These are phyloP conservation scores for Hyaloscypha finlandica DNA, from an alignment of 495 filamentous ascomycete species.

Conservation along the genomic window DNA sequence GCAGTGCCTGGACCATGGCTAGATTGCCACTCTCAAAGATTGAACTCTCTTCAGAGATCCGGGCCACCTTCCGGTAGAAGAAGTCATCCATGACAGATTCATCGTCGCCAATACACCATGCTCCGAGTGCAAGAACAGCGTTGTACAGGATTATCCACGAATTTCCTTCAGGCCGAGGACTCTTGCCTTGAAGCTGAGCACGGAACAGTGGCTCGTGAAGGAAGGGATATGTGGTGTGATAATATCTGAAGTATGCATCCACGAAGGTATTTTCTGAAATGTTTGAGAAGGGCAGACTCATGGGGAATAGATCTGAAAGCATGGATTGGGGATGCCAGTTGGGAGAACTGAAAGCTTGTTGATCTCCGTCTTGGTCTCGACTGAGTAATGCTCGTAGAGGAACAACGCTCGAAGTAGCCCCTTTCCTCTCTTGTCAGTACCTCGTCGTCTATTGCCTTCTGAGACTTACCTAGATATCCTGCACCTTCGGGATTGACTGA, in stretches of 20 bases:
- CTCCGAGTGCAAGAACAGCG: slow-evolving; percentile 51
- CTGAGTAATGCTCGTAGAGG: slow-evolving; percentile 44
- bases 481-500: slow-evolving; percentile 51
- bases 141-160: slow-evolving; percentile 54
- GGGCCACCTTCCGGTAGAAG: slow-evolving; percentile 49
- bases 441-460: not conserved
- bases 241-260: slow-evolving; percentile 54
- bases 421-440: slow-evolving; percentile 24
- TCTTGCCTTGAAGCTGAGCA: slow-evolving; percentile 54
- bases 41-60: slow-evolving; percentile 22
- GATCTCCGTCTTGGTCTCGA: not conserved
- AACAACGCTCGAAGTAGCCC: slow-evolving; percentile 50
- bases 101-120: slow-evolving; percentile 51
- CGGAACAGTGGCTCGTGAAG: slow-evolving; percentile 57
- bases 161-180: slow-evolving; percentile 45
- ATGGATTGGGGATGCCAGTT: slow-evolving; percentile 42
- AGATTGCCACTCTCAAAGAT: slow-evolving; percentile 56
- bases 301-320: not conserved
- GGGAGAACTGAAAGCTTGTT: slow-evolving; percentile 34
- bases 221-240: slow-evolving; percentile 56
- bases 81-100: slow-evolving; percentile 49
- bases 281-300: not conserved
- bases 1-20: slow-evolving; percentile 51
- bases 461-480: slow-evolving; percentile 45
- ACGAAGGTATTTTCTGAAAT: slow-evolving; percentile 41